Conservation (phyloP, 495 filamentous ascomycete species). For the Penicillium chermesinum region DNA sequence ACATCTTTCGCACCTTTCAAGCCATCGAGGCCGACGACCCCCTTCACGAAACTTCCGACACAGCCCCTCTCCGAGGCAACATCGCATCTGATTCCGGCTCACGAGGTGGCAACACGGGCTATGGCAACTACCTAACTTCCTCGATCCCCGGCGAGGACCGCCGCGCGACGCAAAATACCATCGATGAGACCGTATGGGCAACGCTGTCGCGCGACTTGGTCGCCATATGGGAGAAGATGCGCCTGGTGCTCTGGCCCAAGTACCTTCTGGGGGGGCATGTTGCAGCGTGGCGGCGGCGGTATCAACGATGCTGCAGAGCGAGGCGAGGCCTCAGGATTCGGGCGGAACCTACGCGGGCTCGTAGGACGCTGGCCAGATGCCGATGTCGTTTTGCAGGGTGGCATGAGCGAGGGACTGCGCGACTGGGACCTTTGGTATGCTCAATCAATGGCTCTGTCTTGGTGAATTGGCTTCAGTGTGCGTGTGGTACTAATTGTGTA, state of each 20-base stretch:
- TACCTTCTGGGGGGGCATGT: slow-evolving; percentile 76
- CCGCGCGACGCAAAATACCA: slow-evolving; percentile 85
- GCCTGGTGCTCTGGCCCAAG: slow-evolving; percentile 94
- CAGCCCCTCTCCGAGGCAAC: slow-evolving; percentile 73
- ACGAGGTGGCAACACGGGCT: slow-evolving; percentile 38
- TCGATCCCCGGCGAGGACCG: slow-evolving; percentile 91
- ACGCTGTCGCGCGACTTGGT: slow-evolving; percentile 86
- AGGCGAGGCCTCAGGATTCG: slow-evolving; percentile 57
- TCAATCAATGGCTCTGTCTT: background rate
- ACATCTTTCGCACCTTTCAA: slow-evolving; percentile 14
- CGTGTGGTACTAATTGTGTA: background rate
- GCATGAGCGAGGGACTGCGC: slow-evolving; percentile 79
- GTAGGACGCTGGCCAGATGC: slow-evolving; percentile 68
- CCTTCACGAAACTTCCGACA: slow-evolving; percentile 61
- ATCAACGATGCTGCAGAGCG: slow-evolving; percentile 63
- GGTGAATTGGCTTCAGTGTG: background rate
- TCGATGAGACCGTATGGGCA: slow-evolving; percentile 95
- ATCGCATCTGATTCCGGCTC: slow-evolving; percentile 55
- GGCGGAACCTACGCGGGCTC: slow-evolving; percentile 59
- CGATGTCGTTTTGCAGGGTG: slow-evolving; percentile 65
- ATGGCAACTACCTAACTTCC: slow-evolving; percentile 70
- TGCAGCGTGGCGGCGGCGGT: slow-evolving; percentile 61
- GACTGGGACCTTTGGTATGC: slow-evolving; percentile 94
- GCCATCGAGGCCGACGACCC: slow-evolving; percentile 94
- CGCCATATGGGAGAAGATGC: slow-evolving; percentile 96